phyloP scores from a whole-genome alignment of 176 grass and related monocot genomes.

The Microstegium vimineum region DNA sequence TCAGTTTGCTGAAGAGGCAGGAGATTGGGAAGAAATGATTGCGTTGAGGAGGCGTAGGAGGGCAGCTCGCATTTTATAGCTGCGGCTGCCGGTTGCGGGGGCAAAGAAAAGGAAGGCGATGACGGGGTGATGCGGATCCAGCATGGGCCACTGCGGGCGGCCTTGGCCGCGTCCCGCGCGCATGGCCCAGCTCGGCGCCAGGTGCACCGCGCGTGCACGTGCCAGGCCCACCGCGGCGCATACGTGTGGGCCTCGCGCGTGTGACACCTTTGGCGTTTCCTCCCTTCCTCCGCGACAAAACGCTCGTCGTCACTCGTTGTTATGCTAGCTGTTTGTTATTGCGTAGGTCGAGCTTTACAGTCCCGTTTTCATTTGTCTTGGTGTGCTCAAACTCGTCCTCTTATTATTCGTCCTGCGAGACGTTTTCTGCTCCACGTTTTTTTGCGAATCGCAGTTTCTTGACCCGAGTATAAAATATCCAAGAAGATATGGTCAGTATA shows the following conservation, averaged over 20 bases:
- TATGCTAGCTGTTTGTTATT: background rate
- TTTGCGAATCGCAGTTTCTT: background rate
- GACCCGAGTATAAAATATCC: background rate
- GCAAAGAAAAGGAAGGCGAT: background rate
- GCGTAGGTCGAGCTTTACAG: background rate
- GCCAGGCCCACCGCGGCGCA: background rate
- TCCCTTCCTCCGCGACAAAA: background rate
- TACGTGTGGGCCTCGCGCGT: slow-evolving; percentile 12
- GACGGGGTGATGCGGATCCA: slow-evolving; percentile 24
- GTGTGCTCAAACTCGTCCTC: background rate
- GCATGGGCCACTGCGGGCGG: background rate
- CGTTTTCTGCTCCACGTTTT: background rate
- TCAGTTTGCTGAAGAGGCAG: background rate
- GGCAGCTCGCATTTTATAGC: slow-evolving; percentile 36
- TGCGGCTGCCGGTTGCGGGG: background rate
- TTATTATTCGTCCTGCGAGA: background rate
- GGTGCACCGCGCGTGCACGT: slow-evolving; percentile 22
- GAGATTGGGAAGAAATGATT: background rate
- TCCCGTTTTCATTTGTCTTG: background rate
- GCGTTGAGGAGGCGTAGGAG: slow-evolving; percentile 6
- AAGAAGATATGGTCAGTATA: background rate
- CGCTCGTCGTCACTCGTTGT: background rate
- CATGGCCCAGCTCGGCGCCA: slow-evolving; percentile 32
- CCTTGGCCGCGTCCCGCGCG: slow-evolving; percentile 17
- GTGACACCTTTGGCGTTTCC: slow-evolving; percentile 1